A percentile compares a stretch with the other conserved stretches of the same genome.
Evolutionary conservation across 2,329 filamentous ascomycete species (phyloP).

Genomic region (Colletotrichum sublineola): DNA sequence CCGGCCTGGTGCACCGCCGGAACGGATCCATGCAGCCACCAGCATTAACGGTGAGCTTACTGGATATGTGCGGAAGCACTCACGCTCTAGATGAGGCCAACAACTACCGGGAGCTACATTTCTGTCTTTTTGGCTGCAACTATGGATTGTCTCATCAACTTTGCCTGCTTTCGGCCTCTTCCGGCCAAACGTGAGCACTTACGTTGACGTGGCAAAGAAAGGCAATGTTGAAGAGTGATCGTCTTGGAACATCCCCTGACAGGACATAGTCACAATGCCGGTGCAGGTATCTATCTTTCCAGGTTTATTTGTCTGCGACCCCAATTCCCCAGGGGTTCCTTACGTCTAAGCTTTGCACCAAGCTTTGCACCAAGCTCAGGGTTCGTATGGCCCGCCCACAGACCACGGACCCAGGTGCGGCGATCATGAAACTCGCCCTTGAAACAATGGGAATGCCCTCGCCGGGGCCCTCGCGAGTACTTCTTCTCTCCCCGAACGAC

Average conservation of each 20-base stretch:
- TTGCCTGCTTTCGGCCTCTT: too few species aligned
- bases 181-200: too few species aligned
- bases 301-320: neutral
- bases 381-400: constrained; percentile 6
- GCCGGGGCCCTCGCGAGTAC: neutral
- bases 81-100: neutral
- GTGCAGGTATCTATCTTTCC: neutral
- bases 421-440: constrained; percentile 40
- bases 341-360: constrained; percentile 10
- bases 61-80: neutral
- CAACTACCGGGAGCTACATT: neutral
- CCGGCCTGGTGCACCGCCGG: neutral
- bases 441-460: constrained; percentile 30
- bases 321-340: constrained; percentile 1
- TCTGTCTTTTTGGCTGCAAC: neutral
- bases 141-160: neutral
- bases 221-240: neutral
- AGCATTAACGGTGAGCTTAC: neutral
- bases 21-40: neutral
- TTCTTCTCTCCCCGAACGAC: neutral
- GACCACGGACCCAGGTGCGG: constrained; percentile 20
- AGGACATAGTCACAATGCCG: neutral
- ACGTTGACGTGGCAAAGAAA: neutral
- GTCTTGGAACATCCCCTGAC: neutral
- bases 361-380: constrained; percentile 24